These are phyloP conservation scores for Podila horticola DNA, from an alignment of 192 early-diverging fungal genomes.

Conservation along the genomic window DNA sequence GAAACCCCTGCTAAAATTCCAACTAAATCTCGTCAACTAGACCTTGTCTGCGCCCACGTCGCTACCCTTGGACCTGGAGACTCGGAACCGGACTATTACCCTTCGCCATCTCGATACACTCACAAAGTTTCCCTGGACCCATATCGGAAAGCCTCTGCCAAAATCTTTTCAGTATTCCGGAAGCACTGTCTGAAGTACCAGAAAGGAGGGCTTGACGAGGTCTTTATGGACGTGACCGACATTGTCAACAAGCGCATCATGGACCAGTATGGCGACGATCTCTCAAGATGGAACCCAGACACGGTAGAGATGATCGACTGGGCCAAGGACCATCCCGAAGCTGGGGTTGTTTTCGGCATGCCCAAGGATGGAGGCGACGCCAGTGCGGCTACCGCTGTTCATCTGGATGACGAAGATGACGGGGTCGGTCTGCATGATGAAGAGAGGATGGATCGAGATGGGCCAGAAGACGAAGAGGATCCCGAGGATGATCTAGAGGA, in stretches of 20 bases:
- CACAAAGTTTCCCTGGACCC: slow-evolving; percentile 93
- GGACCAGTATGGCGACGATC: slow-evolving; percentile 52
- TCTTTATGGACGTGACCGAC: slow-evolving; percentile 86
- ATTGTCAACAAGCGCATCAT: slow-evolving; percentile 65
- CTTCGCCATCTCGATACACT: slow-evolving; percentile 68
- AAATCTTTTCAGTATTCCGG: slow-evolving; percentile 78
- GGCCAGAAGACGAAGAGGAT: slow-evolving; percentile 7
- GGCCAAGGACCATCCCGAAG: slow-evolving; percentile 48
- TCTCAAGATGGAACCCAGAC: slow-evolving; percentile 42
- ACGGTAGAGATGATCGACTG: slow-evolving; percentile 43
- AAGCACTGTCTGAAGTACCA: slow-evolving; percentile 67
- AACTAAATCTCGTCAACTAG: slow-evolving; percentile 32
- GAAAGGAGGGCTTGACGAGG: slow-evolving; percentile 88
- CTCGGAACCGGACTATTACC: slow-evolving; percentile 72
- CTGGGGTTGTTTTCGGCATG: slow-evolving; percentile 60
- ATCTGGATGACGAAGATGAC: background rate
- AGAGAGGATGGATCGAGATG: background rate
- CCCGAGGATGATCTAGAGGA: background rate
- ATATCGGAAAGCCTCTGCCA: slow-evolving; percentile 77
- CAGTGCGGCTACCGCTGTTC: background rate
- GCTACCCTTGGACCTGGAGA: slow-evolving; percentile 82
- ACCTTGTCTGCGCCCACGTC: slow-evolving; percentile 82
- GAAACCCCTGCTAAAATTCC: background rate
- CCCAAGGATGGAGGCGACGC: slow-evolving; percentile 12
- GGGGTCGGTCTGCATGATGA: slow-evolving; percentile 6